Evolutionary conservation across 768 basidiomycete genomes (phyloP).

Genomic region (Boletus reticulatus): DNA sequence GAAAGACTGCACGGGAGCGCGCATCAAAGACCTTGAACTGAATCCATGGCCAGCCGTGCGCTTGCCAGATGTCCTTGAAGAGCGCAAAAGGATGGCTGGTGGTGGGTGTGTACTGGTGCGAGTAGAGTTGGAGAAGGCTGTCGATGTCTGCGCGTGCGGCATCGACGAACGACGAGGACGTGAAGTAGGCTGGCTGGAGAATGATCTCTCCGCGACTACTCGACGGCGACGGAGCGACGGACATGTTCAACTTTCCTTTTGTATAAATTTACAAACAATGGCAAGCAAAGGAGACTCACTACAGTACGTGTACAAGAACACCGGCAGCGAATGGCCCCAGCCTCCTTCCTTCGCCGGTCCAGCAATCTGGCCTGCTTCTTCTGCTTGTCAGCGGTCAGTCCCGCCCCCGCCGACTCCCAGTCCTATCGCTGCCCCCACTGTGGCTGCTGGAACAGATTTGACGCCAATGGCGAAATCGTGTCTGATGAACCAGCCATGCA

Average conservation of each 20-base stretch:
- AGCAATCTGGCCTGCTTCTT: constrained; percentile 64
- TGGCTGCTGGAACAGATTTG: constrained; percentile 72
- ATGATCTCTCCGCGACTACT: constrained; percentile 56
- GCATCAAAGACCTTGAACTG: constrained; percentile 74
- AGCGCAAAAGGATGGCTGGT: constrained; percentile 52
- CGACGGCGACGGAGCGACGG: constrained; percentile 53
- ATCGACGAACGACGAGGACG: constrained; percentile 69
- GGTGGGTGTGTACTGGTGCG: constrained; percentile 42
- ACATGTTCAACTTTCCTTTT: constrained; percentile 33
- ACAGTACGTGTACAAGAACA: too few relatives aligned
- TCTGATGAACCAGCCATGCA: constrained; percentile 91
- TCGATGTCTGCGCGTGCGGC: constrained; percentile 64
- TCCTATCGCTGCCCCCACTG: constrained; percentile 69
- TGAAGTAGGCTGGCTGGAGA: constrained; percentile 75
- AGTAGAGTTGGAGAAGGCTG: constrained; percentile 49
- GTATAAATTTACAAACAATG: constrained; percentile 13
- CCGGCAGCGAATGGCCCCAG: constrained; percentile 14
- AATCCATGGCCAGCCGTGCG: constrained; percentile 70
- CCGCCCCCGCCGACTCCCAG: constrained; percentile 45
- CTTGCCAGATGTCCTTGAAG: constrained; percentile 70
- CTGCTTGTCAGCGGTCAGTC: constrained; percentile 50
- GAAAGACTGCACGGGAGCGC: constrained; percentile 60
- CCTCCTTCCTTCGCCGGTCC: constrained; percentile 50
- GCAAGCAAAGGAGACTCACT: background rate
- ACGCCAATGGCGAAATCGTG: constrained; percentile 68